Evolutionary conservation across 2,329 filamentous ascomycete species (phyloP), one percentile per base, ranked within the genome.

Genomic region (Botrytis medusae): DNA sequence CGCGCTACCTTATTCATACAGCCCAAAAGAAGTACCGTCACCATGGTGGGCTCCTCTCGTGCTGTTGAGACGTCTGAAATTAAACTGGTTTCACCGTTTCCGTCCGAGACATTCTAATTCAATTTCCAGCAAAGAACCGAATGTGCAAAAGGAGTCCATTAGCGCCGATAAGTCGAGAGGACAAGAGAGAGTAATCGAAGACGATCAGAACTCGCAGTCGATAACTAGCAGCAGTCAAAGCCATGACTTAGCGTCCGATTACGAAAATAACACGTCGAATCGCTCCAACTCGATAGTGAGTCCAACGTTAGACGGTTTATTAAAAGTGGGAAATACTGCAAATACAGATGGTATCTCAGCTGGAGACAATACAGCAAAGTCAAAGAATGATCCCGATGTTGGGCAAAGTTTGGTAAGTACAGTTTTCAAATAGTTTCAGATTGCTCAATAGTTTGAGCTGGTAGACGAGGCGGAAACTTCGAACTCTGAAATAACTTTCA

Each of bases 341-440:
- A 29, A 18, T 18, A 14, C n/a, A 14, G 12, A 18, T 29, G 14
- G 6, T 7, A 9, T 29, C n/a, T 57, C 29, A 9, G 51, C 51
- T 29, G 51, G 14, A 57, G 51, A 32, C 2, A 18, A 57, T 57
- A 32, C 16, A 57, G n/a, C 25, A 42, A 62, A 62, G 12, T n/a
- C 60, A n/a, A 14, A 18, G 0, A 0, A 4, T 42, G 1, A 7
- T 10, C 7, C 8, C 18, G 4, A 9, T n/a, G 37, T 9, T 9
- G 34, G 14, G 22, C 12, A n/a, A 8, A 40, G 25, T 6, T 42
- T 25, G 25, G 60, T 62, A 62, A 40, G 60, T 1, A 62, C 5
- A 4, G 2, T 40, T 1, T 40, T 42, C 12, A 25, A 62, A 12
- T n/a, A 22, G 6, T 40, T n/a, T 18, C 7, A 29, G n/a, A 57